phyloP scores from a whole-genome alignment of 1,139 yeast species.

The Kazachstania sp. region DNA sequence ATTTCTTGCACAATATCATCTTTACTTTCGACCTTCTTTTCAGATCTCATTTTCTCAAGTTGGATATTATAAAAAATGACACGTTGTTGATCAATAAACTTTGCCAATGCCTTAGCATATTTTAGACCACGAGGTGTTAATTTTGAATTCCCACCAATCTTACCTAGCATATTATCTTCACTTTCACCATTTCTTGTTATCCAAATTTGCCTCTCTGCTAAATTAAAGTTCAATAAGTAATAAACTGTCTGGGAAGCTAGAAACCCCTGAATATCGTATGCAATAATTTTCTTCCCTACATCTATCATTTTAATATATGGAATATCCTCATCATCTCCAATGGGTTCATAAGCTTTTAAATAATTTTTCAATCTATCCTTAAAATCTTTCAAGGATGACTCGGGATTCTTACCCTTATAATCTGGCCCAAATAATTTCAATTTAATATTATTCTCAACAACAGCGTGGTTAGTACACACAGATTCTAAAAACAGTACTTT shows the following conservation, averaged over 20 bases:
- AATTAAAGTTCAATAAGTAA: conserved; percentile 80
- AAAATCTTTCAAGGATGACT: conserved; percentile 70
- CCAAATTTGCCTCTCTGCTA: conserved; percentile 90
- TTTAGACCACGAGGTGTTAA: conserved; percentile 71
- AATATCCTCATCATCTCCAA: conserved; percentile 68
- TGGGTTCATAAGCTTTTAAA: conserved; percentile 83
- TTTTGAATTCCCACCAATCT: conserved; percentile 86
- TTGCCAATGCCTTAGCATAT: conserved; percentile 63
- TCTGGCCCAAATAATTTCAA: conserved; percentile 91
- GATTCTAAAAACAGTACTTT: conserved; percentile 82
- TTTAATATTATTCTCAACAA: conserved; percentile 74
- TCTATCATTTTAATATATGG: conserved; percentile 94
- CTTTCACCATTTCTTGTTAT: conserved; percentile 93
- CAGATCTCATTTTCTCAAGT: conserved; percentile 33
- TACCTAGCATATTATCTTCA: conserved; percentile 71
- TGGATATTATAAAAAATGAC: conserved; percentile 48
- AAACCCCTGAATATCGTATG: conserved; percentile 86
- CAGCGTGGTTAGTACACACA: conserved; percentile 68
- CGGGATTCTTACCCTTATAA: conserved; percentile 78
- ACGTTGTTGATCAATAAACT: conserved; percentile 68
- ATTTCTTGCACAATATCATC: conserved; percentile 16
- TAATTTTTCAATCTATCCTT: conserved; percentile 74
- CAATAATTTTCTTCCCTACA: conserved; percentile 88
- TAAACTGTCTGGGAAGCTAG: conserved; percentile 89
- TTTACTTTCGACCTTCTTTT: conserved; percentile 18